Base-by-base conservation (phyloP, 495 filamentous ascomycete species). In the Aspergillus saccharolyticus region DNA sequence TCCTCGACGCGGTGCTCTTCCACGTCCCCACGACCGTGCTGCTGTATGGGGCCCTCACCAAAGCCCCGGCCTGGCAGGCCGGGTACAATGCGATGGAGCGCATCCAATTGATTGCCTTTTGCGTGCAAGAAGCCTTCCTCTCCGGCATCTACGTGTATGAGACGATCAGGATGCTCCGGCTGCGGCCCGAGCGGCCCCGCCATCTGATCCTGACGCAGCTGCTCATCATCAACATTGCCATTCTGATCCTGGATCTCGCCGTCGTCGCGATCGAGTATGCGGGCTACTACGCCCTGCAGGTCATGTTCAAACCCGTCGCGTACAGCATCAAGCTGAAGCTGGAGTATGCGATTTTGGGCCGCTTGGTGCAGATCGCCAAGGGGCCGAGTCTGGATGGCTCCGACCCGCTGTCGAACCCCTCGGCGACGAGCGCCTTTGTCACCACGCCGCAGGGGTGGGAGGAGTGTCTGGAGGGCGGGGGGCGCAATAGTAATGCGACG, bases 121-220 rank as follows among this genome's bases (percentile, higher is more conserved):
- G 71, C 46, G 42, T 82, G 15, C 83, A 86, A 63, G 83, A 85
- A 62, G 58, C 75, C 45, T 64, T 81, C 20, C 75, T 86, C 22
- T 85, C 83, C 1, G 72, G 73, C 3, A 65, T 84, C 7, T 86
- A 85, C 55, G 71, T 86, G 7, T 79, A 68, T 66, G 77, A 79
- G 50, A 82, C 77, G 3, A 60, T 64, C 12, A 74, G 66, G 43
- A 62, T 83, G 12, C 70, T 83, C 0, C 69, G 72, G 18, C 70
- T 75, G 17, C 50, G 70, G 5, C 62, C 73, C 1, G 60, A 70
- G 20, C 57, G 61, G 9, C 65, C 55, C 10, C 50, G 65, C 2
- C 42, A 61, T 33, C 43, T 62, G 0, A 74, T 83, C 57, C 73
- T 77, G 17, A 50, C 50, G 9, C 71, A 85, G 33, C 66, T 83